phyloP scores from a whole-genome alignment of 805 yeast genomes.

The Teunomyces panamensis region DNA sequence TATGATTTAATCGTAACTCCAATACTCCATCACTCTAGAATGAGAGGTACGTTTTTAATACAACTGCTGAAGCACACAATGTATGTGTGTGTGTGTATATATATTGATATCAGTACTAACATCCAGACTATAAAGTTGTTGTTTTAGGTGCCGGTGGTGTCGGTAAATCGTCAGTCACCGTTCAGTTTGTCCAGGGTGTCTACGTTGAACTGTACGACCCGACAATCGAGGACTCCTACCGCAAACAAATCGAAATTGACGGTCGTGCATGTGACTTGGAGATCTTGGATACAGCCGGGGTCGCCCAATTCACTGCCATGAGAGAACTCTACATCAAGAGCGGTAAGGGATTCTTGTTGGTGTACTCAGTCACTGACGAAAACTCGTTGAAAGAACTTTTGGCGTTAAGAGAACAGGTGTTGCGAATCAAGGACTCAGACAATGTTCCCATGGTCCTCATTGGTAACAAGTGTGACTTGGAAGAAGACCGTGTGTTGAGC shows the following conservation, averaged over 20 bases:
- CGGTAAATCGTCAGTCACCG: conserved; percentile 91
- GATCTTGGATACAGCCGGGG: conserved; percentile 60
- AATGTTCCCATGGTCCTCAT: conserved; percentile 86
- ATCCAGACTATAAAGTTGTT: conserved; percentile 76
- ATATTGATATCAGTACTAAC: not conserved
- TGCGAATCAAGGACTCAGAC: conserved; percentile 72
- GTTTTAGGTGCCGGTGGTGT: conserved; percentile 97
- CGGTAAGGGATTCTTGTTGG: conserved; percentile 70
- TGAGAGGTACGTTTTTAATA: conserved; percentile 8
- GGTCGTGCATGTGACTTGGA: conserved; percentile 85
- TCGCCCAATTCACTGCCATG: conserved; percentile 93
- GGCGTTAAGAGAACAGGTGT: conserved; percentile 78
- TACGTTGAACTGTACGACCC: conserved; percentile 93
- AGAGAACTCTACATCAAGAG: conserved; percentile 82
- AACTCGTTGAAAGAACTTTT: conserved; percentile 72
- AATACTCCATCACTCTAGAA: not conserved
- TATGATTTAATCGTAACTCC: not conserved
- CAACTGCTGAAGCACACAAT: too few relatives aligned
- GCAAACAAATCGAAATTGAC: conserved; percentile 85
- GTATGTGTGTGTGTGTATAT: too few relatives aligned
- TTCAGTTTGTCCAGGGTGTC: conserved; percentile 86
- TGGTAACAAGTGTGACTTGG: conserved; percentile 88
- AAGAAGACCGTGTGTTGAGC: conserved; percentile 67
- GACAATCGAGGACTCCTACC: conserved; percentile 93
- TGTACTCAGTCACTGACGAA: conserved; percentile 58